Conservation (phyloP, 2,329 filamentous ascomycete species). For the Dothiorella sarmentorum region DNA sequence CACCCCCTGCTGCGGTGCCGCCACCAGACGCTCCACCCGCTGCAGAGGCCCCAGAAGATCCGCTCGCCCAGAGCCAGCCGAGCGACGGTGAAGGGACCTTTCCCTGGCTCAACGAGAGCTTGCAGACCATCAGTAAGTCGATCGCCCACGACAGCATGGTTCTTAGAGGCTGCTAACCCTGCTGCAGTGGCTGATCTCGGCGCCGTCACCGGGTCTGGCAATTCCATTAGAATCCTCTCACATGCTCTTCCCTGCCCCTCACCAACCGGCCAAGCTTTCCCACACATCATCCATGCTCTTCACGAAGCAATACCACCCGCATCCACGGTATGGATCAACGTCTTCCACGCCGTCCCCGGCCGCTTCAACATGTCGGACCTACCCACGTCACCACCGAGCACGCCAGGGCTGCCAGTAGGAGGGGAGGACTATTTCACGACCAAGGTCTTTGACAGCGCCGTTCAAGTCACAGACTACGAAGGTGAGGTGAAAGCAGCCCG, state of each 20-base stretch:
- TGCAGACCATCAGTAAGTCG: constrained; percentile 34
- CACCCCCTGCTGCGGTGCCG: constrained; percentile 13
- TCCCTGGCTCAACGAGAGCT: constrained; percentile 31
- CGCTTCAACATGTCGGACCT: constrained; percentile 60
- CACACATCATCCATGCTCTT: constrained; percentile 53
- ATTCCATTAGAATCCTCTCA: constrained; percentile 55
- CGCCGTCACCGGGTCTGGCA: constrained; percentile 29
- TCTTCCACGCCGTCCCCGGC: constrained; percentile 61
- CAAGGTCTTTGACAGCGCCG: constrained; percentile 60
- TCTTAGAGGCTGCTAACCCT: constrained; percentile 8
- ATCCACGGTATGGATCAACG: constrained; percentile 59
- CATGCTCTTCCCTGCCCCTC: constrained; percentile 59
- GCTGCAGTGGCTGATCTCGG: constrained; percentile 31
- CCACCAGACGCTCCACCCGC: constrained; percentile 2
- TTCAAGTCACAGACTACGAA: constrained; percentile 57
- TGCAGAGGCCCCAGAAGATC: constrained; percentile 20
- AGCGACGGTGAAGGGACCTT: constrained; percentile 22
- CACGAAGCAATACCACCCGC: constrained; percentile 50
- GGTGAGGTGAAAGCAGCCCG: constrained; percentile 50
- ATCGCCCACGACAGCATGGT: neutral
- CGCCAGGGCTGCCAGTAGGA: constrained; percentile 50
- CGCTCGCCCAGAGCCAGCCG: constrained; percentile 13
- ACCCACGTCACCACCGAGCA: constrained; percentile 60
- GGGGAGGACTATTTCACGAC: constrained; percentile 61
- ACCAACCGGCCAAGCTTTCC: constrained; percentile 50